phyloP scores from a whole-genome alignment of 306 rosid species.

The Quercus aquifolioides region DNA sequence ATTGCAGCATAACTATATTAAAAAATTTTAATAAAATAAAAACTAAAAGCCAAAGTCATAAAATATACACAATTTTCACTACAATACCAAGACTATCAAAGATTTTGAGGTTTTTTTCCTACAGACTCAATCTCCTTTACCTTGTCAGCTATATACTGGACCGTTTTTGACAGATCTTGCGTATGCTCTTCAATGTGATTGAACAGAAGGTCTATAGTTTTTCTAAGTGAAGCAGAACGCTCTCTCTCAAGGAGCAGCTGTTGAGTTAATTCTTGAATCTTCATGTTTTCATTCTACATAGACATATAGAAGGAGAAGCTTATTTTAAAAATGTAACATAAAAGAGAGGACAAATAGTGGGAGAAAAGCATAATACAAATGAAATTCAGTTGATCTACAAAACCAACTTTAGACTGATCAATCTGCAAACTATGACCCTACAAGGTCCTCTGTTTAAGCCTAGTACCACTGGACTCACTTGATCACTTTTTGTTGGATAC shows the following conservation, averaged over 20 bases:
- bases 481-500: neutral
- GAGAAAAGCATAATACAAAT: neutral
- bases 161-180: slow-evolving; percentile 23
- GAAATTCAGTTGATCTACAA: neutral
- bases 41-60: neutral
- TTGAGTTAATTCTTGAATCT: slow-evolving; percentile 25
- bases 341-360: neutral
- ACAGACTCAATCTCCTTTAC: slow-evolving; percentile 29
- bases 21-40: neutral
- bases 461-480: neutral
- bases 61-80: slow-evolving; percentile 5
- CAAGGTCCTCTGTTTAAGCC: neutral
- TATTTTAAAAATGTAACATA: neutral
- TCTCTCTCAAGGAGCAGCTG: slow-evolving; percentile 34
- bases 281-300: slow-evolving; percentile 20
- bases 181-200: slow-evolving; percentile 32
- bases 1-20: neutral
- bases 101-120: slow-evolving; percentile 7
- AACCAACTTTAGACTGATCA: neutral
- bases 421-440: neutral
- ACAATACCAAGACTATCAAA: neutral
- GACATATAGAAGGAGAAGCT: neutral
- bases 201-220: slow-evolving; percentile 28
- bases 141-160: slow-evolving; percentile 15
- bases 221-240: slow-evolving; percentile 35